These are phyloP conservation scores for Tanacetum coccineum DNA, from an alignment of 129 eudicot species.

Conservation along the genomic window DNA sequence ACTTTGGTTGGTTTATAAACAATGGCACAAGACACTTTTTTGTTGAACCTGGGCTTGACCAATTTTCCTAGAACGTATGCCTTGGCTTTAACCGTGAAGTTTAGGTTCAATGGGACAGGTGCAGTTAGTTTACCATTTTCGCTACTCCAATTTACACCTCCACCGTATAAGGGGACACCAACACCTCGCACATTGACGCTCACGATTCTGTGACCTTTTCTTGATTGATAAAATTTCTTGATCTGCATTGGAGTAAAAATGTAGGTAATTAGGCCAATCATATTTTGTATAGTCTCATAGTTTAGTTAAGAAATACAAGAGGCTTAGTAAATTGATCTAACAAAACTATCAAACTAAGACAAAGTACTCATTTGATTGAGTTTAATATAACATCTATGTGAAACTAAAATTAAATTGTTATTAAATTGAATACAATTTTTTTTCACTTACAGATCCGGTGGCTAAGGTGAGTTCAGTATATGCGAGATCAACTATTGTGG, in stretches of 20 bases:
- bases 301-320: no score
- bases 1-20: constrained; percentile 57
- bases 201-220: constrained; percentile 65
- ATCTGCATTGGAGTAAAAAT: constrained; percentile 37
- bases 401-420: not conserved
- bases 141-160: constrained; percentile 50
- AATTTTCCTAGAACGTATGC: constrained; percentile 73
- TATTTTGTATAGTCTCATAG: no score
- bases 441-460: constrained; percentile 58
- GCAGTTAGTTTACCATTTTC: constrained; percentile 44
- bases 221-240: constrained; percentile 60
- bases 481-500: constrained; percentile 64
- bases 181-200: constrained; percentile 50
- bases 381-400: not conserved
- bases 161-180: constrained; percentile 69
- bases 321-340: no score
- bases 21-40: constrained; percentile 47
- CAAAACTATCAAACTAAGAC: not conserved
- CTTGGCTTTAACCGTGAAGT: constrained; percentile 59
- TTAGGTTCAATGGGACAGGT: constrained; percentile 56
- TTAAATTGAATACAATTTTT: not conserved
- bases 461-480: constrained; percentile 58
- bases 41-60: constrained; percentile 75
- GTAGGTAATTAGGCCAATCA: no score
- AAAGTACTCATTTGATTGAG: not conserved